Evolutionary conservation across 495 filamentous ascomycete species (phyloP), one percentile per base, ranked within the genome.

Genomic region (Talaromyces trachyspermus): DNA sequence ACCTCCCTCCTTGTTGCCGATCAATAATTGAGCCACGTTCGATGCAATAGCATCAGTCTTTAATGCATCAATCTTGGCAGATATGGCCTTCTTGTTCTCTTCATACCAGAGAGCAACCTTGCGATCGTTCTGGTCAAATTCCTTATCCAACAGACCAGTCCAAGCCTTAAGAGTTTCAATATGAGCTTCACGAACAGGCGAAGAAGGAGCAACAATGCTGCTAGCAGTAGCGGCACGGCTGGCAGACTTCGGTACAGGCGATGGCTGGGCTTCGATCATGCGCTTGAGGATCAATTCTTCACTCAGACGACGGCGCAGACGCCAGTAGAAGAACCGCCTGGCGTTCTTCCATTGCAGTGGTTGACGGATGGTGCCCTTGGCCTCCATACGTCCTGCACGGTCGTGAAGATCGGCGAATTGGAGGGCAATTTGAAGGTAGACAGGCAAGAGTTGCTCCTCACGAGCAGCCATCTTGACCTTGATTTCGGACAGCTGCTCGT

Each of bases 261-360:
- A 37, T 33, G 54, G 68, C 54, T 65, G 59, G 6, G 83, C 78
- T 19, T 73, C 56, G 18, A 79, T 68, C 79, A 97, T 86, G 64
- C 86, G 84, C 70, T 88, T 91, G 64, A 97, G 75, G 61, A 97
- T 86, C 60, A 87, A 85, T 68, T 98, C 90, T 70, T 98, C 92
- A 68, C 94, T 95, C 57, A 98, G 75, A 69, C 94, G 80, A 64
- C 92, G 87, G 64, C 92, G 91, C 46, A 95, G 84, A 75, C 92
- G 90, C 92, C 92, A 98, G 83, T 96, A 98, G 81, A 98, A 97
- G 86, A 95, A 98, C 60, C 94, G 88, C 53, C 92, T 83, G 38
- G 91, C 84, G 51, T 95, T 81, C 62, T 80, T 76, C 94, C 90
- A 98, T 59, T 80, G 75, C 14, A 98, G 76, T 1, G 84, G 69